Base-by-base conservation (phyloP, 2,329 filamentous ascomycete species). In the Clarireedia homoeocarpa region DNA sequence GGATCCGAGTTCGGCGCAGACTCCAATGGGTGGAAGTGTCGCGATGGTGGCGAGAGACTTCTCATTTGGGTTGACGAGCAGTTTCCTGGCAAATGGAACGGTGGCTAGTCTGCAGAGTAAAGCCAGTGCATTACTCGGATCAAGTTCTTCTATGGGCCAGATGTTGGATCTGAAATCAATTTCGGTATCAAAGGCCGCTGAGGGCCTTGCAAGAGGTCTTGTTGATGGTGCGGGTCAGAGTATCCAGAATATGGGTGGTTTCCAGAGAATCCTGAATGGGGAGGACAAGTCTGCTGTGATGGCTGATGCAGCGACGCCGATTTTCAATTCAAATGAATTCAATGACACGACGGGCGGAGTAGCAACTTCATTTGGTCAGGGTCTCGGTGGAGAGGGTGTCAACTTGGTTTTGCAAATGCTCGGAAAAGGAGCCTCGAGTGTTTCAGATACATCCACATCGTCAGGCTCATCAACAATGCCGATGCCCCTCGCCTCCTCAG, bases 361-460 rank as follows among this genome's bases (percentile, higher is more conserved):
- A 1, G 52, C 45, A 50, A 54, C 52, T 5, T 49, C 52, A 20
- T 54, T 54, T 17, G 52, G 52, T 20, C 52, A 50, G 17, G 52
- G 52, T 0, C 20, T 54, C 6, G 52, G 52, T 54, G 46, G 52
- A 9, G 34, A 54, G 6, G 46, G 52, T 44, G 45, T 54, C 12
- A 36, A n/a, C 3, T 15, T 54, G 14, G 30, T 54, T 40, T 12
- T 48, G 17, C 24, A 49, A 39, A 48, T 48, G 34, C 14, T 54
- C n/a, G 52, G 45, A 2, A 54, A 24, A n/a, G 48, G 24, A 2
- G 30, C 39, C 20, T 42, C 45, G 2, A 24, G 26, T 5, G 10
- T 1, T 20, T n/a, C 39, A 6, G 14, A 20, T 42, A 20, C 39
- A n/a, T 42, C 39, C 15, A 4, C 40, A 20, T 30, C 49, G 4